Percentiles rank a stretch among this genome's conserved stretches.
Conservation (phyloP, 2,329 filamentous ascomycete genomes). For the Domatiomyces globalis region DNA sequence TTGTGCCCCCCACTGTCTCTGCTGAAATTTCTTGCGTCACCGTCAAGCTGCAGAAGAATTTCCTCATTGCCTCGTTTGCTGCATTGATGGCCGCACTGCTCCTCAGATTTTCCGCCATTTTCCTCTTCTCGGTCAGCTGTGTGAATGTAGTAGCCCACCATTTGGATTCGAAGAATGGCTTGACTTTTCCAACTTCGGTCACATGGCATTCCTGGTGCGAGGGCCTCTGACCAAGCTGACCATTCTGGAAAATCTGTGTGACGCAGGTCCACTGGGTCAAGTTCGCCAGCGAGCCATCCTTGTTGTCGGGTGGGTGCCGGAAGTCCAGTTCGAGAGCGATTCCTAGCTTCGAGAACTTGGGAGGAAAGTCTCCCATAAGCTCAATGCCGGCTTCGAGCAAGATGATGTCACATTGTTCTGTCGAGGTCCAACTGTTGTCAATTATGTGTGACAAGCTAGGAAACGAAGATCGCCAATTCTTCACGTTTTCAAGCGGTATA, state of each 20-base stretch:
- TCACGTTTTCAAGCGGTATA: slow-evolving; percentile 27
- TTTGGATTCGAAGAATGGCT: slow-evolving; percentile 30
- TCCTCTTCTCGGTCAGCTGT: slow-evolving; percentile 27
- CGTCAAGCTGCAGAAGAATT: slow-evolving; percentile 28
- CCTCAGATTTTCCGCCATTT: slow-evolving; percentile 25
- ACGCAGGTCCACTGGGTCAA: slow-evolving; percentile 31
- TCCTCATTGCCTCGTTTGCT: slow-evolving; percentile 24
- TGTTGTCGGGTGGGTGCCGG: slow-evolving; percentile 22
- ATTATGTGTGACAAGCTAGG: slow-evolving; percentile 27
- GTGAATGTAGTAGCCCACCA: slow-evolving; percentile 35
- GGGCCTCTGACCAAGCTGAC: slow-evolving; percentile 18
- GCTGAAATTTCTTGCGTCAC: slow-evolving; percentile 34
- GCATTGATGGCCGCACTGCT: slow-evolving; percentile 21
- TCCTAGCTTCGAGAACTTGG: slow-evolving; percentile 27
- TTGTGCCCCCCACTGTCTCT: slow-evolving; percentile 18
- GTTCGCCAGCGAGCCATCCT: slow-evolving; percentile 22
- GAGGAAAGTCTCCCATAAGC: slow-evolving; percentile 32
- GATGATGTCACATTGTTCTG: slow-evolving; percentile 30
- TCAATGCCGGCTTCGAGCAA: slow-evolving; percentile 30
- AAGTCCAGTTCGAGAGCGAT: slow-evolving; percentile 32
- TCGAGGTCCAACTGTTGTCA: slow-evolving; percentile 20
- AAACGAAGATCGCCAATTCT: slow-evolving; percentile 29
- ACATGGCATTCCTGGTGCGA: slow-evolving; percentile 20
- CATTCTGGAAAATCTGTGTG: slow-evolving; percentile 30
- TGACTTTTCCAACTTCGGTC: slow-evolving; percentile 23